Evolutionary conservation across 768 basidiomycete species (phyloP), one percentile per base, ranked within the genome.

Genomic region (Mycena sanguinolenta): DNA sequence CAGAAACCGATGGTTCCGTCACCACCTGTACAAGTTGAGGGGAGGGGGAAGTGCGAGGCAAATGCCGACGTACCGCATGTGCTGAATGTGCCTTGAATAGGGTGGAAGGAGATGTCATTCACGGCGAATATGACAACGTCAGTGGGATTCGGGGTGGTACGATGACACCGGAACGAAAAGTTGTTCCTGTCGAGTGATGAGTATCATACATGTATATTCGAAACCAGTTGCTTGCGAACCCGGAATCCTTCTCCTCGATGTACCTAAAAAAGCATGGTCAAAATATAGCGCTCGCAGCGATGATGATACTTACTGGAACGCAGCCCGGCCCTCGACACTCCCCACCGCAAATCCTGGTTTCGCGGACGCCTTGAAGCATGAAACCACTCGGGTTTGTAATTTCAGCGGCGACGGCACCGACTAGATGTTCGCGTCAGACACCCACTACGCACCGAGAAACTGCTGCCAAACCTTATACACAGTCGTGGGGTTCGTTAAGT

Each of bases 1-100:
- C 96, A 97, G 81, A 94, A 94, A 84, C 95, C 92, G 78, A 96
- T 91, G 3, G 92, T 92, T 12, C 95, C 95, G 72, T 96, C 95
- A 44, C 92, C 87, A 19, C 93, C 92, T 95, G 62, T 13, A 36
- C 62, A 42, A 55, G 58, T 46, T 21, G 19, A 30, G 28, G 38
- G 32, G 13, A 50, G 4, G 23, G n/a, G 27, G 12, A 50, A 23
- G 1, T 2, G 19, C 19, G 21, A 23, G 10, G 32, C 73, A 74
- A 70, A 76, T 63, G 70, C 10, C 39, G 67, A 81, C 82, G 65
- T 77, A 84, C 95, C 95, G 67, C 90, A 92, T 14, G 94, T 96
- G 36, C 91, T 92, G 78, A 95, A 95, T 1, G 95, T 96, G 54
- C 93, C 94, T 63, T 94, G 89, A 3, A 89, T 88, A 46, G 92